phyloP scores from a whole-genome alignment of 148 eudicot species.

The Camellia japonica region DNA sequence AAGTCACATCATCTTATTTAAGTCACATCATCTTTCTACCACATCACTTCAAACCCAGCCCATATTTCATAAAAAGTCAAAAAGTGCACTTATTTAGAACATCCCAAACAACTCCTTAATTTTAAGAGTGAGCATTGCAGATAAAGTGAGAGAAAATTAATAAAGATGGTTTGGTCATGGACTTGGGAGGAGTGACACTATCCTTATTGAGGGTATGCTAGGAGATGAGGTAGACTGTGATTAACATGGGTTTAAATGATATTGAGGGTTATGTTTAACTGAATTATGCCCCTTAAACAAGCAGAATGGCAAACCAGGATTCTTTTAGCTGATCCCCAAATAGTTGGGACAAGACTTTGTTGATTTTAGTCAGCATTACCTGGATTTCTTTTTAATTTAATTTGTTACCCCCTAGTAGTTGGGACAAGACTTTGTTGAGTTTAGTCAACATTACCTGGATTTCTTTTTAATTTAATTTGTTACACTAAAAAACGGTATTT shows the following conservation, averaged over 20 bases:
- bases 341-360: neutral
- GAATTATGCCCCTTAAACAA: neutral
- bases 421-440: neutral
- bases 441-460: neutral
- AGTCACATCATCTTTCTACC: no score
- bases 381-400: neutral
- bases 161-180: neutral
- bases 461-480: neutral
- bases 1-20: no score
- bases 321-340: neutral
- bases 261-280: neutral
- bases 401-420: neutral
- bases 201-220: neutral
- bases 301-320: neutral
- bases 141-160: neutral
- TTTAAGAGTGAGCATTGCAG: constrained; percentile 1
- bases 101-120: no score
- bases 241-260: constrained; percentile 4
- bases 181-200: neutral
- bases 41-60: no score
- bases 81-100: no score
- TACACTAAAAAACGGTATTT: neutral
- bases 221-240: neutral
- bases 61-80: no score
- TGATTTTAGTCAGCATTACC: neutral